Evolutionary conservation across 2,329 filamentous ascomycete species (phyloP).

Genomic region (Corynespora cassiicola): DNA sequence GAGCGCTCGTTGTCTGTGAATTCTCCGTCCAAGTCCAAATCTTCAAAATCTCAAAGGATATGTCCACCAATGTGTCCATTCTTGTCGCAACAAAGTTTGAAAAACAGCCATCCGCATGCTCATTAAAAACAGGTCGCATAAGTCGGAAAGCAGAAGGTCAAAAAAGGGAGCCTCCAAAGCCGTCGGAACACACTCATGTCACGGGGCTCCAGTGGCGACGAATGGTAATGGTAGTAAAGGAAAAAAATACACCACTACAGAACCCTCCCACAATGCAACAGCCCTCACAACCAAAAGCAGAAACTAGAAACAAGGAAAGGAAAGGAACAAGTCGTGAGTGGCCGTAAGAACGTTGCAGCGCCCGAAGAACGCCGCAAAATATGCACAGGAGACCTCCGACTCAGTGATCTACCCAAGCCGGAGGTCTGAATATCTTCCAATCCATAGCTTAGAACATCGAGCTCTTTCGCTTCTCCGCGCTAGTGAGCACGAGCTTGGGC

Average conservation of each 20-base stretch:
- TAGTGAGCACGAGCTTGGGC: constrained; percentile 85
- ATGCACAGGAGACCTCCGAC: constrained; percentile 41
- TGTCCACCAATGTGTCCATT: constrained; percentile 14
- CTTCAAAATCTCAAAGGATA: constrained; percentile 17
- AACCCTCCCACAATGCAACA: constrained; percentile 31
- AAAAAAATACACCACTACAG: constrained; percentile 24
- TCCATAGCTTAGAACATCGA: constrained; percentile 59
- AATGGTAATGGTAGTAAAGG: constrained; percentile 36
- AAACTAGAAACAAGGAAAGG: constrained; percentile 29
- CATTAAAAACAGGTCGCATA: constrained; percentile 43
- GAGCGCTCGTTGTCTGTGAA: constrained; percentile 36
- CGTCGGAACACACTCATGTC: constrained; percentile 13
- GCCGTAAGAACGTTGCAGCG: constrained; percentile 41
- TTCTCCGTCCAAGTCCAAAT: constrained; percentile 16
- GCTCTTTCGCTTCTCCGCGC: constrained; percentile 88
- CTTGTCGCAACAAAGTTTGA: constrained; percentile 15
- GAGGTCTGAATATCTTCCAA: constrained; percentile 20
- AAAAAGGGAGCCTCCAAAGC: constrained; percentile 32
- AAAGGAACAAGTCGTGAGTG: constrained; percentile 43
- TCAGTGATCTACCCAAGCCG: constrained; percentile 21
- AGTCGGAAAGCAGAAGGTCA: constrained; percentile 30
- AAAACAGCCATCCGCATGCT: constrained; percentile 35
- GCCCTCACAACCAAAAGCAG: constrained; percentile 8
- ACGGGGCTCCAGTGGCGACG: constrained; percentile 30
- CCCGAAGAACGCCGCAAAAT: constrained; percentile 33